Conservation (phyloP, 1,284 basidiomycete genomes). For the Ustilago hordei region DNA sequence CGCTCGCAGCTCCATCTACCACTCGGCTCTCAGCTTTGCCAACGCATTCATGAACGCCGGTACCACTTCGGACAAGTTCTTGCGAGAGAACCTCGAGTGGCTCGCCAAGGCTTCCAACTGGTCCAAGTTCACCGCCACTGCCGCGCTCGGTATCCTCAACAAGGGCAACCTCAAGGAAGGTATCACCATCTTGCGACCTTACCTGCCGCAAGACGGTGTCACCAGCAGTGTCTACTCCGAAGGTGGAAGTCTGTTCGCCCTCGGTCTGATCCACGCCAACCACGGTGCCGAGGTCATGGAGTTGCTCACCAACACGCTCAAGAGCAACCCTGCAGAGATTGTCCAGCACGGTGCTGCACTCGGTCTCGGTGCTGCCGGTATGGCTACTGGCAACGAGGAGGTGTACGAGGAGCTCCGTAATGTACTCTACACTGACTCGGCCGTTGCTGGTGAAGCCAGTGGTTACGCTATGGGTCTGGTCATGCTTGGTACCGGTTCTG, state of each 20-base stretch:
- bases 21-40: constrained; percentile 68
- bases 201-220: constrained; percentile 66
- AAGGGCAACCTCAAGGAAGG: constrained; percentile 68
- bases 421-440: constrained; percentile 68
- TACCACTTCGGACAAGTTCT: constrained; percentile 68
- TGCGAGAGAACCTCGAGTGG: constrained; percentile 69
- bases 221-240: constrained; percentile 67
- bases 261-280: constrained; percentile 69
- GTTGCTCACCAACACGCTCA: constrained; percentile 65
- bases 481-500: constrained; percentile 67
- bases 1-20: constrained; percentile 68
- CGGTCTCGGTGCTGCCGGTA: constrained; percentile 68
- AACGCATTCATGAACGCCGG: constrained; percentile 69
- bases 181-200: constrained; percentile 65
- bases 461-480: constrained; percentile 70
- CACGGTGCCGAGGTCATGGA: constrained; percentile 68
- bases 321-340: constrained; percentile 67
- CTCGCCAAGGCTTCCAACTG: constrained; percentile 69
- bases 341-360: constrained; percentile 70
- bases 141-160: constrained; percentile 68
- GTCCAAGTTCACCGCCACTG: constrained; percentile 69
- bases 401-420: constrained; percentile 68
- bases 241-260: constrained; percentile 67
- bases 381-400: constrained; percentile 69
- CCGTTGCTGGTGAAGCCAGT: constrained; percentile 67